Evolutionary conservation across 164 flowering plant genomes (phyloP).

Genomic region (Nymphaea thermarum): DNA sequence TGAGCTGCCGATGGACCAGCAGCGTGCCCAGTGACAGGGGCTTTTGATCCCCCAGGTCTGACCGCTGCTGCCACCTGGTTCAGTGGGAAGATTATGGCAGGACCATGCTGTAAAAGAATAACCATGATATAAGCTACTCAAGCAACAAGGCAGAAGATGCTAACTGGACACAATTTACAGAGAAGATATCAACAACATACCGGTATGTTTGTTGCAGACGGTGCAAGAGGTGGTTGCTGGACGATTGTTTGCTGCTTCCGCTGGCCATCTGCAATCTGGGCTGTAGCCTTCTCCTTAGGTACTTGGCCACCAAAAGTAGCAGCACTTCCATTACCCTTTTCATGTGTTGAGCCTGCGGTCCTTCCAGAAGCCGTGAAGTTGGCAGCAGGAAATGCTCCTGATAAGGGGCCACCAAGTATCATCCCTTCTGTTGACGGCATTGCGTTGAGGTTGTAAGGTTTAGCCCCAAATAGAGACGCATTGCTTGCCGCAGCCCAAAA

Average conservation of each 20-base stretch:
- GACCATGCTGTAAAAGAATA: conserved; percentile 52
- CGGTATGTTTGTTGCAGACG: conserved; percentile 48
- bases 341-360: conserved; percentile 29
- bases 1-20: conserved; percentile 17
- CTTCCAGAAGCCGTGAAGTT: conserved; percentile 16
- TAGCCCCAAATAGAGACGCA: conserved; percentile 56
- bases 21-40: conserved; percentile 27
- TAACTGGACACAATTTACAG: neutral
- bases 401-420: conserved; percentile 21
- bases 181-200: neutral
- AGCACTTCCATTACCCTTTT: conserved; percentile 35
- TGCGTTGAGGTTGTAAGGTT: conserved; percentile 54
- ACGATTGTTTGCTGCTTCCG: conserved; percentile 66
- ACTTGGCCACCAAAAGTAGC: conserved; percentile 1
- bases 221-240: conserved; percentile 59
- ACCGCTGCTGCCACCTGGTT: conserved; percentile 59
- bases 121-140: neutral
- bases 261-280: conserved; percentile 3
- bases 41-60: conserved; percentile 35
- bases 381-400: conserved; percentile 14
- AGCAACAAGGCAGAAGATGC: neutral
- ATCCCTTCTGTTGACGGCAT: conserved; percentile 42
- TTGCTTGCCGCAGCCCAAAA: conserved; percentile 78
- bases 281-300: conserved; percentile 40
- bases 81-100: conserved; percentile 74